These are phyloP conservation scores for Aphanocladium album DNA, from an alignment of 2,329 filamentous ascomycete genomes.

Conservation along the genomic window DNA sequence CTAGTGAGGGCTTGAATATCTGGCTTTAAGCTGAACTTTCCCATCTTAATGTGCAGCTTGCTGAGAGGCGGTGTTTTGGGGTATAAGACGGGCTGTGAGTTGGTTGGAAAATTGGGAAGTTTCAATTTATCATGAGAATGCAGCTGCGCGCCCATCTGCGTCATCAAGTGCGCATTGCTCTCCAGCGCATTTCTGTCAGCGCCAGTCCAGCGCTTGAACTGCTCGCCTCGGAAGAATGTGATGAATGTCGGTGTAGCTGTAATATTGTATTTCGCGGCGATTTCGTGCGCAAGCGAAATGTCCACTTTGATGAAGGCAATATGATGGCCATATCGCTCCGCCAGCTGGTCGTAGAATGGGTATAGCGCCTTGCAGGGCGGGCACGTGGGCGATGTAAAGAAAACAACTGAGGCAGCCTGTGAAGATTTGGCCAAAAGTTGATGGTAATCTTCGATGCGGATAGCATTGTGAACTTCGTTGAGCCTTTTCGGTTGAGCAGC, in stretches of 20 bases:
- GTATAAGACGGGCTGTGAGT: conserved; percentile 65
- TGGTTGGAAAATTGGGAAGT: conserved; percentile 63
- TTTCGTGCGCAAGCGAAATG: conserved; percentile 59
- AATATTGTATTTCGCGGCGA: conserved; percentile 61
- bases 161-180: conserved; percentile 66
- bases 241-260: conserved; percentile 83
- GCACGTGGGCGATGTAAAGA: conserved; percentile 89
- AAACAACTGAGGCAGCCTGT: conserved; percentile 70
- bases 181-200: conserved; percentile 64
- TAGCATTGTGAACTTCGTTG: conserved; percentile 53
- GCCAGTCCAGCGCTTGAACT: conserved; percentile 76
- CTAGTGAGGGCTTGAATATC: conserved; percentile 59
- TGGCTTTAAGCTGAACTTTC: conserved; percentile 44
- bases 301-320: conserved; percentile 79
- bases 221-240: conserved; percentile 70
- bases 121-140: conserved; percentile 71
- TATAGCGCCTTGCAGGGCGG: conserved; percentile 80
- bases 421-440: conserved; percentile 49
- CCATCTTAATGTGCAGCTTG: conserved; percentile 78
- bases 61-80: conserved; percentile 74
- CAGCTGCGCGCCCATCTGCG: conserved; percentile 67
- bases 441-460: conserved; percentile 33
- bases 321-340: conserved; percentile 63
- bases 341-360: conserved; percentile 74
- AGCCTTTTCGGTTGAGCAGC: conserved; percentile 20